Conservation (phyloP, 225 moss, liverwort and hornwort species). For the Pseudoscleropodium purum region DNA sequence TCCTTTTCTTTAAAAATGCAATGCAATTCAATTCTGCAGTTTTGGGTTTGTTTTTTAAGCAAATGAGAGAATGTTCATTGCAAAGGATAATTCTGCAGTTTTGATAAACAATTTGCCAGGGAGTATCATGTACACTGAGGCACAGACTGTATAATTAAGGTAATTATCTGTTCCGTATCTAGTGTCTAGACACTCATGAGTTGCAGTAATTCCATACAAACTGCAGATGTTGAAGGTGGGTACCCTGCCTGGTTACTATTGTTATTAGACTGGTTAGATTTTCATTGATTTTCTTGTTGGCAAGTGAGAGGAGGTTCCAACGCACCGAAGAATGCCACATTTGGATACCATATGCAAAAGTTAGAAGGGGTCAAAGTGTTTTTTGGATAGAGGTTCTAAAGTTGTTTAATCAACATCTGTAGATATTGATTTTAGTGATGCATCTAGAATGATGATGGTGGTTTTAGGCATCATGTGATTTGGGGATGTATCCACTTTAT, state of each 20-base stretch:
- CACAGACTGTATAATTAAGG: too few relatives aligned
- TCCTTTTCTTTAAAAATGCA: too few relatives aligned
- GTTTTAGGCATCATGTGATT: rapidly evolving
- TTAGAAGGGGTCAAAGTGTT: too few relatives aligned
- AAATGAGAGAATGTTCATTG: too few relatives aligned
- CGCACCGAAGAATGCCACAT: too few relatives aligned
- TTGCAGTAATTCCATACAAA: neutral
- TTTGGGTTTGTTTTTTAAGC: too few relatives aligned
- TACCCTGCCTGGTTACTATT: too few relatives aligned
- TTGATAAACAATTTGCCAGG: neutral
- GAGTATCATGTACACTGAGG: neutral
- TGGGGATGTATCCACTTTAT: rapidly evolving
- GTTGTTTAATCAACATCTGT: rapidly evolving
- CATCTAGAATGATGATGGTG: neutral
- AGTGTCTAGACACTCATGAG: neutral
- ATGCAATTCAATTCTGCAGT: neutral
- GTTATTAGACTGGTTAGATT: too few relatives aligned
- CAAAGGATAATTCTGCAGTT: neutral
- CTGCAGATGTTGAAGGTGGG: neutral
- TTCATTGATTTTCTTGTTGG: too few relatives aligned
- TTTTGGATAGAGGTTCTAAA: neutral
- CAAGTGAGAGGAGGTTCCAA: too few relatives aligned
- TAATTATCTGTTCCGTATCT: too few relatives aligned
- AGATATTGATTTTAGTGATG: neutral
- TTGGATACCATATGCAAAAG: neutral